Conservation (phyloP, 169 alveolate species). For the Plasmodium inui region DNA sequence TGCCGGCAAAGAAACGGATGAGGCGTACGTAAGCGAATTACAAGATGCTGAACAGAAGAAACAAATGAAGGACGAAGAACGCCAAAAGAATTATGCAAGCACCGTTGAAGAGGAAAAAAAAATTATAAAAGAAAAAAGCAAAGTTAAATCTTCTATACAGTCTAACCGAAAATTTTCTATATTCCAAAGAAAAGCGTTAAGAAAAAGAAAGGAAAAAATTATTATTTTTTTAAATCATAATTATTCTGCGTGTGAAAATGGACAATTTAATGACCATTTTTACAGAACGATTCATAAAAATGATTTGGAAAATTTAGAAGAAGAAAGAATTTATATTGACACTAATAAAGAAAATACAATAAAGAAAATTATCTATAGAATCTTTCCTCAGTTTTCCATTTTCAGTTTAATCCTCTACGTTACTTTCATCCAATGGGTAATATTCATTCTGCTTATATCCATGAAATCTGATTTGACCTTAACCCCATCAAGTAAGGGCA, state of each 20-base stretch:
- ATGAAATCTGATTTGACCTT: slow-evolving; percentile 54
- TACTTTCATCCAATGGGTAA: slow-evolving; percentile 73
- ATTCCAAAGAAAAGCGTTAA: slow-evolving; percentile 30
- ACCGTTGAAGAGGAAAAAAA: slow-evolving; percentile 18
- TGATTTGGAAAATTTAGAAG: slow-evolving; percentile 68
- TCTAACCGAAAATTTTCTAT: slow-evolving; percentile 21
- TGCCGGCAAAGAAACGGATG: not conserved
- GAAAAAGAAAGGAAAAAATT: slow-evolving; percentile 73
- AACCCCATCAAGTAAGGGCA: slow-evolving; percentile 64
- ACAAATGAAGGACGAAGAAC: slow-evolving; percentile 3
- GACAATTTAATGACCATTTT: slow-evolving; percentile 74
- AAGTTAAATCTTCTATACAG: not conserved
- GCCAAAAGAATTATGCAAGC: slow-evolving; percentile 26
- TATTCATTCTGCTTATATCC: slow-evolving; percentile 62
- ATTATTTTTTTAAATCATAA: slow-evolving; percentile 70
- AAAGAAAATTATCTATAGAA: slow-evolving; percentile 55
- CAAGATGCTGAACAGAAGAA: slow-evolving; percentile 8
- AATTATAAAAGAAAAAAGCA: slow-evolving; percentile 16
- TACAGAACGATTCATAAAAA: slow-evolving; percentile 67
- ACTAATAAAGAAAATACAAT: slow-evolving; percentile 40
- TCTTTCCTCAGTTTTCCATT: slow-evolving; percentile 74
- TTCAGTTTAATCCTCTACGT: slow-evolving; percentile 64
- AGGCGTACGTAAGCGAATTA: not conserved
- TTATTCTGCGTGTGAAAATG: slow-evolving; percentile 46
- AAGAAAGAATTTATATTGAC: slow-evolving; percentile 55